Conservation (phyloP, 1,139 yeast species). For the Saccharomyces hybrid region DNA sequence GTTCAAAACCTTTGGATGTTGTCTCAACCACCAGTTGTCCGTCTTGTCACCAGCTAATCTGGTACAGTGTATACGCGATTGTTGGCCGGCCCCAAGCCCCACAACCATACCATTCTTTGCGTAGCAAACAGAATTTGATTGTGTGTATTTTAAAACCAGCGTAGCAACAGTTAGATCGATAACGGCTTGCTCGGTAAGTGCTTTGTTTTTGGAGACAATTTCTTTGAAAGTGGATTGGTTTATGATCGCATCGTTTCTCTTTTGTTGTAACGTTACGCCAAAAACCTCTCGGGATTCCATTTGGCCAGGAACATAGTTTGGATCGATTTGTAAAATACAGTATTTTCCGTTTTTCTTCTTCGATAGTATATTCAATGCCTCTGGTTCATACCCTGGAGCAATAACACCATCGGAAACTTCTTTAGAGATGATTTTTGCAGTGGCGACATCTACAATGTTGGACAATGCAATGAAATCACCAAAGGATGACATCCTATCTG, state of each 20-base stretch:
- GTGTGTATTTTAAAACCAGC: constrained; percentile 93
- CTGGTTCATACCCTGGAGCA: constrained; percentile 94
- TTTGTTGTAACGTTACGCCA: constrained; percentile 91
- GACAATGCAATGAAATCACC: constrained; percentile 98
- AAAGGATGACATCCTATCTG: constrained; percentile 98
- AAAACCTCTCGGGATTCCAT: constrained; percentile 90
- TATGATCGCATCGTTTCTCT: constrained; percentile 95
- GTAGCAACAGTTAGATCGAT: constrained; percentile 95
- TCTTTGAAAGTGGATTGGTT: constrained; percentile 84
- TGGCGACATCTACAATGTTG: constrained; percentile 90
- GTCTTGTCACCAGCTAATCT: constrained; percentile 99
- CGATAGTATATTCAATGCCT: constrained; percentile 78
- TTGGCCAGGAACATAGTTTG: constrained; percentile 76
- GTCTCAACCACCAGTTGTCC: constrained; percentile 99
- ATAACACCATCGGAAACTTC: constrained; percentile 98
- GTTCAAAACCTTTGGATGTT: constrained; percentile 86
- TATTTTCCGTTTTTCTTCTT: constrained; percentile 97
- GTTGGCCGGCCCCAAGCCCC: constrained; percentile 99
- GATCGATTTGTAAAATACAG: constrained; percentile 93
- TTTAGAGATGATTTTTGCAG: constrained; percentile 93
- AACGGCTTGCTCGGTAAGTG: constrained; percentile 82
- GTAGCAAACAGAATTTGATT: constrained; percentile 95
- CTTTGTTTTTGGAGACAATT: constrained; percentile 80
- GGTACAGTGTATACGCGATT: constrained; percentile 97
- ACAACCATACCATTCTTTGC: constrained; percentile 98